Evolutionary conservation across 805 yeast species (phyloP).

Genomic region (Saccharomycopsis sp.): DNA sequence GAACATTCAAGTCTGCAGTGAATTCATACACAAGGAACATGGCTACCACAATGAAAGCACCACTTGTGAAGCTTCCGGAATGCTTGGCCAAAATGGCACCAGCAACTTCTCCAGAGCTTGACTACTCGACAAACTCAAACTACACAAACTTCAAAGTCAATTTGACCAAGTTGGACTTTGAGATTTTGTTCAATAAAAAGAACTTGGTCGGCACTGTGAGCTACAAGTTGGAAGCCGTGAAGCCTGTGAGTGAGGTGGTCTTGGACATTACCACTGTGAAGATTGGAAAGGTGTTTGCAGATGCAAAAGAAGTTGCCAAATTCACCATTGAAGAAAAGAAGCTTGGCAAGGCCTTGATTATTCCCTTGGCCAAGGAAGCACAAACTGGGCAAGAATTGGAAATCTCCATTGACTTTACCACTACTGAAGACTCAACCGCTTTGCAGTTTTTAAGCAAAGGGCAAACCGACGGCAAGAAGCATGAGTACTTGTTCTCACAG

Average conservation of each 20-base stretch:
- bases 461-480: constrained; percentile 62
- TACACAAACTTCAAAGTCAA: constrained; percentile 44
- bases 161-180: constrained; percentile 43
- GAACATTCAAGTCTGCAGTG: no score
- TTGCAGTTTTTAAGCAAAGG: constrained; percentile 73
- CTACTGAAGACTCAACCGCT: constrained; percentile 74
- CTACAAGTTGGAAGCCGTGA: constrained; percentile 33
- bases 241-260: constrained; percentile 32
- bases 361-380: no score
- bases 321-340: constrained; percentile 38
- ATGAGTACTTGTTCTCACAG: constrained; percentile 76
- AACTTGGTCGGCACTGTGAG: constrained; percentile 47
- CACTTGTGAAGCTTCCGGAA: constrained; percentile 13
- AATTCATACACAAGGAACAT: no score
- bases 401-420: constrained; percentile 42
- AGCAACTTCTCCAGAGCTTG: constrained; percentile 37
- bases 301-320: constrained; percentile 29
- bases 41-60: constrained; percentile 1
- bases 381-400: constrained; percentile 5
- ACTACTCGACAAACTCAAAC: constrained; percentile 74
- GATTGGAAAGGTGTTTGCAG: constrained; percentile 36
- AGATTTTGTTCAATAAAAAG: constrained; percentile 46
- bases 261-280: constrained; percentile 63
- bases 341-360: constrained; percentile 48
- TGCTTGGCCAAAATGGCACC: constrained; percentile 16